Evolutionary conservation across 495 filamentous ascomycete genomes (phyloP).

Genomic region (Xylaria grammica): DNA sequence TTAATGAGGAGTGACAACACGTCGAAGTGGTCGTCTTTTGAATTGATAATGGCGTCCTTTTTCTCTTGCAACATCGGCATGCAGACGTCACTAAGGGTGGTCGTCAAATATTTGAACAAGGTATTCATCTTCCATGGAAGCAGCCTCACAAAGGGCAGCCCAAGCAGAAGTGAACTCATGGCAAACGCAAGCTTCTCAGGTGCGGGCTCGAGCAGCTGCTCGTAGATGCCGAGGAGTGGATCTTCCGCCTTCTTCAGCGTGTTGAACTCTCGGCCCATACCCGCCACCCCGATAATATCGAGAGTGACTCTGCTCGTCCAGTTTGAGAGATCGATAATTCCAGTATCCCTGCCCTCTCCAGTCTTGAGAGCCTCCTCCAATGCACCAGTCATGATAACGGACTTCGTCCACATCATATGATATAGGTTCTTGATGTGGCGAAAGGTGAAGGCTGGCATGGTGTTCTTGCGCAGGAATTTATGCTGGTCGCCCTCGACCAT

Average conservation of each 20-base stretch:
- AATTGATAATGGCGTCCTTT: constrained; percentile 58
- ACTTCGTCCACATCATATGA: constrained; percentile 74
- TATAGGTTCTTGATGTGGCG: constrained; percentile 79
- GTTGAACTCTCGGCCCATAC: constrained; percentile 73
- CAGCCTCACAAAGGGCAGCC: constrained; percentile 47
- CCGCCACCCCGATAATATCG: constrained; percentile 76
- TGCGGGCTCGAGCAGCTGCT: constrained; percentile 52
- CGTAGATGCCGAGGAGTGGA: constrained; percentile 66
- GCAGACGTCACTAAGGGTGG: constrained; percentile 60
- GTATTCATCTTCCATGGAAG: constrained; percentile 67
- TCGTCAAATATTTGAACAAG: constrained; percentile 54
- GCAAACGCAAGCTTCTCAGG: constrained; percentile 42
- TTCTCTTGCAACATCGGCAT: constrained; percentile 64
- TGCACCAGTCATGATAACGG: constrained; percentile 33
- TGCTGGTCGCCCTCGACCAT: constrained; percentile 79
- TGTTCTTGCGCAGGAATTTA: constrained; percentile 72
- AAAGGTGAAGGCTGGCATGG: constrained; percentile 77
- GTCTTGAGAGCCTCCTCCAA: constrained; percentile 42
- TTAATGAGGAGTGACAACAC: constrained; percentile 77
- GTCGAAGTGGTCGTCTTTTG: constrained; percentile 60
- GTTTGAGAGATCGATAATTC: constrained; percentile 61
- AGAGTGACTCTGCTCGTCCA: constrained; percentile 72
- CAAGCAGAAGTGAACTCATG: constrained; percentile 48
- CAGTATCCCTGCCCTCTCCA: constrained; percentile 39
- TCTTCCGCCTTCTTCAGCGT: constrained; percentile 63